These are phyloP conservation scores for Auxenochlorella pyrenoidosa DNA, from an alignment of 139 green algal genomes.

Conservation along the genomic window DNA sequence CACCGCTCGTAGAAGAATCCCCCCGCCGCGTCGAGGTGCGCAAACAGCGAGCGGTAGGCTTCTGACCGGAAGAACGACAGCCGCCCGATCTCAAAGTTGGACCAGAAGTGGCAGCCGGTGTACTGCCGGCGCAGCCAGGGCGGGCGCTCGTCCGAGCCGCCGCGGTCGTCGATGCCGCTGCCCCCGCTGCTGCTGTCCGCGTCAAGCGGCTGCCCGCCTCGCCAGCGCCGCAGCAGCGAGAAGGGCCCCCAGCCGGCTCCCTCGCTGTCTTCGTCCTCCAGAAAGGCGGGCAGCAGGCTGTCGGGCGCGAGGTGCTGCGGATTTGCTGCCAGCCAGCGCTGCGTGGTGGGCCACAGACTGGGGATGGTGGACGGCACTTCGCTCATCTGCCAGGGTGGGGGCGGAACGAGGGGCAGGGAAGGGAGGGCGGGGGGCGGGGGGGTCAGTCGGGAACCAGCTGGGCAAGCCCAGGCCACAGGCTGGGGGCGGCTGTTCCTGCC, in stretches of 20 bases:
- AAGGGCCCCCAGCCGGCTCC: not conserved
- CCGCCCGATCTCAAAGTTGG: slow-evolving; percentile 54
- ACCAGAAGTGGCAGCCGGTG: slow-evolving; percentile 55
- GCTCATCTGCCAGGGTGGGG: not conserved
- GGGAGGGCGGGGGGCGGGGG: not conserved
- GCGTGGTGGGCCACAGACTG: slow-evolving; percentile 13
- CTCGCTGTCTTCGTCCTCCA: not conserved
- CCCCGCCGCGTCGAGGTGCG: slow-evolving; percentile 28
- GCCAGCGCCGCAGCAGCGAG: not conserved
- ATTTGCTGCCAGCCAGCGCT: slow-evolving; percentile 20
- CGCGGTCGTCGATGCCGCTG: not conserved
- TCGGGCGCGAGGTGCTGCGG: not conserved
- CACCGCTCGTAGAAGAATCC: slow-evolving; percentile 55
- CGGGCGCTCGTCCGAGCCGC: not conserved
- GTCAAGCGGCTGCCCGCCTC: not conserved
- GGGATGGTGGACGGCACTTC: slow-evolving; percentile 5
- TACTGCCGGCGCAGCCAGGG: not conserved
- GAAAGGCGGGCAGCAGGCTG: slow-evolving; percentile 14
- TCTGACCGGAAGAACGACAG: slow-evolving; percentile 42
- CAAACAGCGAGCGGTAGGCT: slow-evolving; percentile 43
- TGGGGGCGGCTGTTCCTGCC: too few species aligned
- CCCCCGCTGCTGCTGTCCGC: not conserved
- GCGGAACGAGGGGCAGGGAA: not conserved
- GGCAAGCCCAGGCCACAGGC: too few species aligned
- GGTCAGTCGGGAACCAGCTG: too few species aligned